Conservation (phyloP, 2,329 filamentous ascomycete species). For the Chaetothyriales sp. region DNA sequence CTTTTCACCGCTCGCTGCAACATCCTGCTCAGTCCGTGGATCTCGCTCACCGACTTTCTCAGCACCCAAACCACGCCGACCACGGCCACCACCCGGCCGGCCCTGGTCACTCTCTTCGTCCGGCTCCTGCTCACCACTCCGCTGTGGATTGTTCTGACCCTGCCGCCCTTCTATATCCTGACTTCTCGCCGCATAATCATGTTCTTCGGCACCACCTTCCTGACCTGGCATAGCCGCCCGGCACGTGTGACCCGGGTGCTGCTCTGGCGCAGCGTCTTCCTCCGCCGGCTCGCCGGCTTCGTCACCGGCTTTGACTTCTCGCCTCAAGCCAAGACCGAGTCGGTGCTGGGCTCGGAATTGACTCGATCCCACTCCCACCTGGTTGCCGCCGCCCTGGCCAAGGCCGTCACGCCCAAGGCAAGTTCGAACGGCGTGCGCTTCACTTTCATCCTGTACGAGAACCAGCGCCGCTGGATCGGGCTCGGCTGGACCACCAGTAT, state of each 20-base stretch:
- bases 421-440: slow-evolving; percentile 72
- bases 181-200: slow-evolving; percentile 74
- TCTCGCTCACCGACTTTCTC: slow-evolving; percentile 82
- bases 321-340: slow-evolving; percentile 6
- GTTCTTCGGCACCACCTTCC: slow-evolving; percentile 67
- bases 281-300: slow-evolving; percentile 55
- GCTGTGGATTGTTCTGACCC: slow-evolving; percentile 69
- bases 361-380: slow-evolving; percentile 10
- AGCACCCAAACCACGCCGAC: slow-evolving; percentile 83
- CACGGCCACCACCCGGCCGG: slow-evolving; percentile 78
- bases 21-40: slow-evolving; percentile 74
- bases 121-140: slow-evolving; percentile 79
- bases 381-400: slow-evolving; percentile 28
- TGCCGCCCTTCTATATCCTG: slow-evolving; percentile 71
- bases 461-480: slow-evolving; percentile 87
- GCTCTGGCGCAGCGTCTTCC: slow-evolving; percentile 70
- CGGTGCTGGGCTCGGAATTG: slow-evolving; percentile 16
- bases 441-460: slow-evolving; percentile 92
- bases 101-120: slow-evolving; percentile 77
- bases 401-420: slow-evolving; percentile 31
- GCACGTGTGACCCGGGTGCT: slow-evolving; percentile 74
- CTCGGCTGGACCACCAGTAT: slow-evolving; percentile 88
- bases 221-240: slow-evolving; percentile 86
- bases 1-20: slow-evolving; percentile 86
- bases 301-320: slow-evolving; percentile 67